These are phyloP conservation scores for Dalbergia oliveri DNA, from an alignment of 306 rosid genomes.

Conservation along the genomic window DNA sequence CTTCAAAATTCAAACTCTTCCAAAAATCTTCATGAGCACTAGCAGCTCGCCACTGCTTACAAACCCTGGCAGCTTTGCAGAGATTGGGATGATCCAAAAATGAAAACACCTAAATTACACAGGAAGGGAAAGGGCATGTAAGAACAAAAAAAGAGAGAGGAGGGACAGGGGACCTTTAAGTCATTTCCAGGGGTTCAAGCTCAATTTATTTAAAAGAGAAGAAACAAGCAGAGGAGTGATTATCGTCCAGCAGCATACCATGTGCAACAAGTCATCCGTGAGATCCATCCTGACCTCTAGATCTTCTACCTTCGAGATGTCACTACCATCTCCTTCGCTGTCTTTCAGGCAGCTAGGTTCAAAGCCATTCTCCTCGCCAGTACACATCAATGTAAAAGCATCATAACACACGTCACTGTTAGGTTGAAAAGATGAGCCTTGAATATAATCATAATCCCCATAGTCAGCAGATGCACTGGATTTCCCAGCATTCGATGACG, in stretches of 20 bases:
- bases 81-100: slow-evolving; percentile 92
- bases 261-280: slow-evolving; percentile 93
- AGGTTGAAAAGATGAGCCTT: slow-evolving; percentile 52
- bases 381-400: slow-evolving; percentile 52
- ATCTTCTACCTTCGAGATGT: slow-evolving; percentile 62
- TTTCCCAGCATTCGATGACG: slow-evolving; percentile 63
- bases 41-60: slow-evolving; percentile 94
- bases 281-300: slow-evolving; percentile 91
- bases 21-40: slow-evolving; percentile 99
- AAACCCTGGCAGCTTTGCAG: slow-evolving; percentile 93
- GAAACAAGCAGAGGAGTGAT: not conserved
- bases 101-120: slow-evolving; percentile 80
- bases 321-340: slow-evolving; percentile 57
- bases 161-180: not conserved
- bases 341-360: slow-evolving; percentile 60
- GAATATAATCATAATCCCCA: slow-evolving; percentile 55
- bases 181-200: slow-evolving; percentile 11
- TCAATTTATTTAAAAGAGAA: slow-evolving; percentile 22
- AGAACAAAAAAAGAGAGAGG: not conserved
- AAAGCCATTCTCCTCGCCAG: slow-evolving; percentile 51
- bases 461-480: slow-evolving; percentile 55
- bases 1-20: slow-evolving; percentile 89
- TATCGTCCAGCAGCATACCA: slow-evolving; percentile 64
- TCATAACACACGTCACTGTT: slow-evolving; percentile 57
- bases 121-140: not conserved